Conservation (phyloP, 208 protist genomes). For the Vickermania ingenoplastis region DNA sequence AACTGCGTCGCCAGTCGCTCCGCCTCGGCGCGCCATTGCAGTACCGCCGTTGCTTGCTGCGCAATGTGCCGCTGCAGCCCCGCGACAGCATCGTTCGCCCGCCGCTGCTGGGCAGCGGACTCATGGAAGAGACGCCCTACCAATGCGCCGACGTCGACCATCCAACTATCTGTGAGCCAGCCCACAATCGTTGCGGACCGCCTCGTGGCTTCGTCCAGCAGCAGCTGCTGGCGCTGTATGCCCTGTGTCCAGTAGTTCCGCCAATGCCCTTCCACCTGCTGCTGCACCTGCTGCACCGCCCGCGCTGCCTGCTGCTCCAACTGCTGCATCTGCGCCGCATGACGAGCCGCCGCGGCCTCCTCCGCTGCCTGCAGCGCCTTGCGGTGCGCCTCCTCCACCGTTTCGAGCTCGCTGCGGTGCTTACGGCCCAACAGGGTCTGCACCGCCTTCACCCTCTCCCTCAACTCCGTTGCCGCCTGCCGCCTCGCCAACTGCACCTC, state of each 20-base stretch:
- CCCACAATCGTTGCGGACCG: too few species aligned
- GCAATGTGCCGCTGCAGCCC: too few species aligned
- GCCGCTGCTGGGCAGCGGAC: too few species aligned
- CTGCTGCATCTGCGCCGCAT: neutral
- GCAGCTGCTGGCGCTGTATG: neutral
- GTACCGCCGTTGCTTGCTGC: too few species aligned
- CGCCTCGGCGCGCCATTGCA: too few species aligned
- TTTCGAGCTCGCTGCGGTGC: slow-evolving; percentile 9
- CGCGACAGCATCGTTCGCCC: too few species aligned
- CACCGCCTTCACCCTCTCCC: slow-evolving; percentile 3
- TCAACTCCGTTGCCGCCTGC: slow-evolving; percentile 10
- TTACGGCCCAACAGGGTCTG: slow-evolving; percentile 4
- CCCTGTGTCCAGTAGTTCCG: too few species aligned
- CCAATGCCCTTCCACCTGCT: neutral
- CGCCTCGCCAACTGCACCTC: slow-evolving; percentile 34
- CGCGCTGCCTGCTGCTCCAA: neutral
- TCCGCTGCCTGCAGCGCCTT: slow-evolving; percentile 7
- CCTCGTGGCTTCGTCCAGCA: too few species aligned
- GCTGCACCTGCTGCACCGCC: neutral
- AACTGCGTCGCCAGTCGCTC: too few species aligned
- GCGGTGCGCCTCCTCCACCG: slow-evolving; percentile 2
- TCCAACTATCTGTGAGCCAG: too few species aligned
- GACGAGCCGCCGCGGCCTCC: neutral
- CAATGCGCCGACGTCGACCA: too few species aligned
- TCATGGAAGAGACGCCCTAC: too few species aligned